These are phyloP conservation scores for Debaryomyces psychrophilus DNA, from an alignment of 1,139 yeast species.

Conservation along the genomic window DNA sequence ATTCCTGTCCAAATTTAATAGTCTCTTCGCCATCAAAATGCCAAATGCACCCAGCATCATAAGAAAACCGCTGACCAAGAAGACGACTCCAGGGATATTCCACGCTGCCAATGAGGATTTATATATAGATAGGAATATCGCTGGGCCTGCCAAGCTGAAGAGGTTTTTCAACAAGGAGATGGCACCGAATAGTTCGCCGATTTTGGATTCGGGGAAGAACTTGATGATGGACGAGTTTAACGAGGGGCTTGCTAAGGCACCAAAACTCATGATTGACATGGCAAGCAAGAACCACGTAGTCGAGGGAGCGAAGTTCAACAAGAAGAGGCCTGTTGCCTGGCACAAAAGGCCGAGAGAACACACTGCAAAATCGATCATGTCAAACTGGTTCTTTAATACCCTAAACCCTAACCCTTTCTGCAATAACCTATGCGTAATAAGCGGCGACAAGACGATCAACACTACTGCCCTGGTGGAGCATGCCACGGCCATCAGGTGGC, in stretches of 20 bases:
- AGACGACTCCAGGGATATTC: conserved; percentile 11
- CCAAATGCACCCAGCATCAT: background rate
- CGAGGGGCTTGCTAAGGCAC: conserved; percentile 42
- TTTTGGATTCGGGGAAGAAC: conserved; percentile 41
- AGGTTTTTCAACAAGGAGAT: conserved; percentile 35
- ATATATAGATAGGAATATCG: conserved; percentile 26
- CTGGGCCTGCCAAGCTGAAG: conserved; percentile 24
- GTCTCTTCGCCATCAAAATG: conserved; percentile 7
- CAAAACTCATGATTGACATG: conserved; percentile 48
- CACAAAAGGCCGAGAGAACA: conserved; percentile 30
- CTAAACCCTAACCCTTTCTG: conserved; percentile 32
- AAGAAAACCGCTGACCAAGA: conserved; percentile 7
- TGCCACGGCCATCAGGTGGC: conserved; percentile 57
- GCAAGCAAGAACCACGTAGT: conserved; percentile 24
- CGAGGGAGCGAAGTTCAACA: conserved; percentile 24
- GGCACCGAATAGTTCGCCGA: conserved; percentile 47
- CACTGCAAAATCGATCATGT: conserved; percentile 55
- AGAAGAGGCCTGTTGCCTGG: conserved; percentile 47
- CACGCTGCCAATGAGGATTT: conserved; percentile 15
- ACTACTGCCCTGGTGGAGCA: conserved; percentile 49
- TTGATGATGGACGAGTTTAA: conserved; percentile 39
- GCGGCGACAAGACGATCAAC: conserved; percentile 38
- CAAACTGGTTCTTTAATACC: conserved; percentile 47
- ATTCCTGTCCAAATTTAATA: conserved; percentile 6
- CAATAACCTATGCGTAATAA: conserved; percentile 32